Base-by-base conservation (phyloP, 305 asterid species). In the Fraxinus ornus region DNA sequence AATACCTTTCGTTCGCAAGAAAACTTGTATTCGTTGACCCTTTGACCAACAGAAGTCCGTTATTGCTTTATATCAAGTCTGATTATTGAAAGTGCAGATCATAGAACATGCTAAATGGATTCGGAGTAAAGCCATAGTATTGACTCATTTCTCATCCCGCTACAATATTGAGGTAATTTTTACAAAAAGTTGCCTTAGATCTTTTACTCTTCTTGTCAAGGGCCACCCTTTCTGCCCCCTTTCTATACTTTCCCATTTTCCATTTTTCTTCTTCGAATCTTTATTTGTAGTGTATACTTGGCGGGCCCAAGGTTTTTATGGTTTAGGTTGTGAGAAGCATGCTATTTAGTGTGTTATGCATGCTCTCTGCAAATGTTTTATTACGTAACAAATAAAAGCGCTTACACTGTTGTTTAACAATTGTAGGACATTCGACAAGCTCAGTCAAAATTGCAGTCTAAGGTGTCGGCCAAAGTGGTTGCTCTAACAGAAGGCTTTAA, bases 61-160 rank as follows among this genome's bases (percentile, higher is more conserved):
- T 44, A 35, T 12, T 52, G 47, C 57, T 7, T 19, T 76, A 39
- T 79, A 60, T 41, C 72, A 75, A 75, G 36, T 74, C 37, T 77
- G 39, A 49, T 52, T 76, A 15, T 82, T 79, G 79, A 49, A 76
- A 30, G 9, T 92, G 89, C 94, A 96, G 99, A 92, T 96, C 87
- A 82, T 94, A 83, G 97, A 96, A 83, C 93, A 93, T 7, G 94
- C 98, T 10, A 85, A 91, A 41, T 93, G 98, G 99, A 93, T 96
- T 85, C 91, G 97, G 83, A 96, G 88, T 88, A 89, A 93, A 83
- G 72, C 98, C 62, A 22, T 96, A 32, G 86, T 96, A 47, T 84
- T 95, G 92, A 90, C 98, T 80, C 98, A 95, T 88, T 95, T 95
- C 90, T 95, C 99, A 55, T 85, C 99, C 82, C 99, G 99, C 83